Evolutionary conservation across 257 asterid species (phyloP), one percentile per base, ranked within the genome.

Genomic region (Anisodus acutangulus): DNA sequence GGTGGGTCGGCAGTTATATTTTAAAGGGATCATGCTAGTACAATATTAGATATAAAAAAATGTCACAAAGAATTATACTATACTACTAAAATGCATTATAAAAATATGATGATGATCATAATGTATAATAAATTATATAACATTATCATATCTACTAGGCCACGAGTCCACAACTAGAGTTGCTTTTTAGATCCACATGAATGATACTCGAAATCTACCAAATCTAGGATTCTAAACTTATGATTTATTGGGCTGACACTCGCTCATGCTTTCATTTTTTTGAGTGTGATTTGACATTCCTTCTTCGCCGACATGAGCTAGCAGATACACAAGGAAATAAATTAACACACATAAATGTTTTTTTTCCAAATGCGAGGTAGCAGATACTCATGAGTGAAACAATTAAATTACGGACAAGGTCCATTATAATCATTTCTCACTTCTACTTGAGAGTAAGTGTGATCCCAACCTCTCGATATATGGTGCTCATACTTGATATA

Each of bases 181-280:
- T 84, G 85, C 88, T 87, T 88, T 87, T 45, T 91, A 88, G 90
- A 90, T 35, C 85, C 82, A 86, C 92, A 88, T 82, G 89, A 88
- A 86, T 90, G 88, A 88, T 88, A 63, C 86, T 62, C 82, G 41
- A 60, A 31, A 71, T 59, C 5, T 47, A 49, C 22, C 39, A 74
- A 74, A 55, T 78, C 70, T 76, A 58, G 62, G 72, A 58, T 84
- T 45, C 83, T 31, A 37, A 88, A 54, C 49, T 74, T 9, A 55
- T 41, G 83, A 54, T 81, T 74, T 86, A 79, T 70, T 85, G 87
- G 82, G 85, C 45, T 79, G 82, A 83, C 85, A 57, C 53, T 81
- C 85, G 53, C 85, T 86, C 90, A 71, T 84, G 87, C 88, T 72
- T 17, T 49, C 81, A 58, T 79, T 60, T 62, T 64, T 80, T 64